Evolutionary conservation across 805 yeast genomes (phyloP), one percentile per base, ranked within the genome.

Genomic region (Yarrowia sp.): DNA sequence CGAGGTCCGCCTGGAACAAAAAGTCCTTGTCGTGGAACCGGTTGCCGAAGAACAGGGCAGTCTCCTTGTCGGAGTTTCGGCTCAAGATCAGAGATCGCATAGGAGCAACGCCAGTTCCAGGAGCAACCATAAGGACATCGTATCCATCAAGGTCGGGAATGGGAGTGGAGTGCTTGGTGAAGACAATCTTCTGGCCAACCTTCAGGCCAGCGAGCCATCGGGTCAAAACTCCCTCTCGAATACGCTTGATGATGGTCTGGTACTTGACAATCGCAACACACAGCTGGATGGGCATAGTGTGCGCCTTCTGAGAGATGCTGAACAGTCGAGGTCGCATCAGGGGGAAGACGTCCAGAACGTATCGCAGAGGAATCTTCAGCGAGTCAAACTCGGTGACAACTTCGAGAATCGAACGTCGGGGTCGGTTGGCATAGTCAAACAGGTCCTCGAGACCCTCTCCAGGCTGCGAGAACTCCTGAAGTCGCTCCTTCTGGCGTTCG

Each of bases 51-150:
- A 92, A 89, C 25, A 93, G 72, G 42, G 79, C 74, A 39, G 87
- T 68, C 25, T 75, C 76, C 1, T 62, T 46, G 1, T 67, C 67
- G 27, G 56, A 39, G 18, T 38, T 12, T 16, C 65, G 65, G 35
- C 18, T 72, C 42, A 82, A 82, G 13, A 93, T 79, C 39, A 92
- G 69, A 1, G 89, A 81, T 68, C 90, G 82, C 81, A 93, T 84
- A 1, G 99, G 99, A 0, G 99, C 99, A 10, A 94, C 78, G 1
- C 99, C 99, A 0, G 98, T 96, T 3, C 99, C 99, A 0, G 99
- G 96, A 1, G 93, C 87, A 4, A 93, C 79, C 81, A 93, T 77
- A 3, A 94, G 74, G 2, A 64, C 70, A 4, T 70, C 65, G 3
- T 66, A 27, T 71, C 44, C 41, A 71, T 42, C 71, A 13, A 80